Percentiles rank a stretch among this genome's conserved stretches.
Evolutionary conservation across 2,329 filamentous ascomycete species (phyloP).

Genomic region (Helotiales sp.): DNA sequence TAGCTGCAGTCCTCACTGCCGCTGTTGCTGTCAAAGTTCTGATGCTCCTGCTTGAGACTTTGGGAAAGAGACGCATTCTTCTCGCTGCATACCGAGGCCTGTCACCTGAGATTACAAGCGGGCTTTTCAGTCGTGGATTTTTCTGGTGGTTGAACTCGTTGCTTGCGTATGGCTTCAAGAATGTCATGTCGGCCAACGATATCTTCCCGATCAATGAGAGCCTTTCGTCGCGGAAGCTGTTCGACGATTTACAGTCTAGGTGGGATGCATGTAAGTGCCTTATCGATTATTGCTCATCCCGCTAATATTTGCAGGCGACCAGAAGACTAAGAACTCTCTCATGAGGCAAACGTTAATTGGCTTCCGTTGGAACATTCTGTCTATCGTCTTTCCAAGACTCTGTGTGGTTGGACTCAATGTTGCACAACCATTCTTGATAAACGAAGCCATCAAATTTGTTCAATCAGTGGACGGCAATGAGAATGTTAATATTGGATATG

Average conservation of each 20-base stretch:
- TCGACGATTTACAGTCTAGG: background rate
- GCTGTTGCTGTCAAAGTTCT: conserved; percentile 14
- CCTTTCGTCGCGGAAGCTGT: conserved; percentile 3
- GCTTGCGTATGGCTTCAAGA: conserved; percentile 40
- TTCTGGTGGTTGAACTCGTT: conserved; percentile 45
- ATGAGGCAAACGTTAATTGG: background rate
- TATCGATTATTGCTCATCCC: no score
- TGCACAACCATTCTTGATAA: conserved; percentile 21
- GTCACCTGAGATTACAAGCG: conserved; percentile 39
- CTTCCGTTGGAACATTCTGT: conserved; percentile 12
- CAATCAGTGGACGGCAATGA: background rate
- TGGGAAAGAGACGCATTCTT: conserved; percentile 20
- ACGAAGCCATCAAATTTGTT: conserved; percentile 7
- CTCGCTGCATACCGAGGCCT: conserved; percentile 1
- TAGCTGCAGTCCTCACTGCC: conserved; percentile 9
- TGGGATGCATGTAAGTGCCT: conserved; percentile 6
- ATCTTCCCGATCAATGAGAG: conserved; percentile 28
- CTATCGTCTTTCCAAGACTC: conserved; percentile 23
- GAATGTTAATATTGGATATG: conserved; percentile 8
- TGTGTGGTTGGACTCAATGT: conserved; percentile 21
- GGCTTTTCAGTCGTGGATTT: conserved; percentile 41
- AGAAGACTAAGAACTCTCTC: background rate
- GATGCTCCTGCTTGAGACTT: conserved; percentile 24
- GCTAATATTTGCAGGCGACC: background rate
- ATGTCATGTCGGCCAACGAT: conserved; percentile 37